A percentile compares a stretch with the other conserved stretches of the same genome.
Evolutionary conservation across 2,329 filamentous ascomycete species (phyloP).

Genomic region (Colletotrichum neosansevieriae): DNA sequence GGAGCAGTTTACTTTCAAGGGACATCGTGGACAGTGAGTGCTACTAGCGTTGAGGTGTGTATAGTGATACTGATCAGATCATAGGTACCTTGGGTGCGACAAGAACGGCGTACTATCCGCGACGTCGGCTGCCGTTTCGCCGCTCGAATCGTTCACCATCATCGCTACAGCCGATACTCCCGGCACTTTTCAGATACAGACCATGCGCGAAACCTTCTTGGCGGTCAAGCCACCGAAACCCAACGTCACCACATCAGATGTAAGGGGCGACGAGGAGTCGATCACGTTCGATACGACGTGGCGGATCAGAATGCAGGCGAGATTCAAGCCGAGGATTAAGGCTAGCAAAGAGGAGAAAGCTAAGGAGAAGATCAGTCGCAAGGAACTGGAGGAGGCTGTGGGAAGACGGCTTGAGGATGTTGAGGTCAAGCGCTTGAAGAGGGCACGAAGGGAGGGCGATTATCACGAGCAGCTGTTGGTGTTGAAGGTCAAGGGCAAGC

Average conservation of each 20-base stretch:
- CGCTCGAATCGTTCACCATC: constrained; percentile 84
- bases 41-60: not conserved
- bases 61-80: not conserved
- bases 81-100: constrained; percentile 86
- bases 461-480: constrained; percentile 90
- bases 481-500: constrained; percentile 91
- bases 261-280: constrained; percentile 80
- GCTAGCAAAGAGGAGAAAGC: constrained; percentile 86
- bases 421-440: constrained; percentile 87
- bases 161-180: constrained; percentile 73
- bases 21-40: constrained; percentile 83
- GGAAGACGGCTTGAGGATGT: constrained; percentile 84
- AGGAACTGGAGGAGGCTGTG: constrained; percentile 85
- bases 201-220: constrained; percentile 77
- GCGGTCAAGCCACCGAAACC: constrained; percentile 67
- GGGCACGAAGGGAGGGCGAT: constrained; percentile 84
- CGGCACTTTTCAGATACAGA: constrained; percentile 81
- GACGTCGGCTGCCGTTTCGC: constrained; percentile 82
- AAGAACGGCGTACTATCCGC: constrained; percentile 84
- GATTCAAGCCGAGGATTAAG: constrained; percentile 88
- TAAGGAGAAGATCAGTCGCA: constrained; percentile 84
- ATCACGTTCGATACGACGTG: constrained; percentile 78
- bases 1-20: constrained; percentile 87
- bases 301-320: constrained; percentile 91
- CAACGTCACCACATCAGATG: constrained; percentile 66